These are phyloP conservation scores for Chlorella sp. DNA, from an alignment of 139 green algal genomes.

Conservation along the genomic window DNA sequence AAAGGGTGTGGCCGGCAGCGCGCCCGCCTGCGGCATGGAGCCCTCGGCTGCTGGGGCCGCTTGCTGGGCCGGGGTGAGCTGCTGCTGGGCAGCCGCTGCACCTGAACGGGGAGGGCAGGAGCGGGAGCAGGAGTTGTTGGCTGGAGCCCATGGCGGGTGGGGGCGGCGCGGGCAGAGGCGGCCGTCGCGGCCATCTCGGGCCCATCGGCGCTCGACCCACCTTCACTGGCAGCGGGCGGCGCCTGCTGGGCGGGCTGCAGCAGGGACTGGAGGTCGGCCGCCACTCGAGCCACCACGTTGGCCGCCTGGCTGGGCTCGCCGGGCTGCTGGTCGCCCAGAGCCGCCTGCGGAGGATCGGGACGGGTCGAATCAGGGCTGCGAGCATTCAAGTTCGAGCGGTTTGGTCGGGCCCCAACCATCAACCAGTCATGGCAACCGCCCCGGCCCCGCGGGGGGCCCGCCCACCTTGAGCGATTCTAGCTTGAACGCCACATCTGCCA, in stretches of 20 bases:
- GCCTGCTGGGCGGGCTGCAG: slow-evolving; percentile 18
- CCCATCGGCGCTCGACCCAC: neutral
- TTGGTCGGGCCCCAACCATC: neutral
- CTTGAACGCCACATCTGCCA: slow-evolving; percentile 12
- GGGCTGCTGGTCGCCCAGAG: neutral
- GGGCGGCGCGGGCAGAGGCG: neutral
- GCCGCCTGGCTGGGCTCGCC: neutral
- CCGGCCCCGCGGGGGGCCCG: neutral
- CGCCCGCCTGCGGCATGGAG: neutral
- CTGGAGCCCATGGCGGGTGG: neutral
- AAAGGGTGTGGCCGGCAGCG: slow-evolving; percentile 34
- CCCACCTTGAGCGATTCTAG: slow-evolving; percentile 23
- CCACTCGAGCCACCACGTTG: neutral
- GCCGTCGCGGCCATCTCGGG: neutral
- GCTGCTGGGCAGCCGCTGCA: no score
- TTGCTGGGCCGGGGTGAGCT: no score
- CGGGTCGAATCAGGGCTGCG: neutral
- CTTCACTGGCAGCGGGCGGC: neutral
- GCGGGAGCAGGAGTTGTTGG: neutral
- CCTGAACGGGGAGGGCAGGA: neutral
- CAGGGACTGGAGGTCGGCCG: slow-evolving; percentile 3
- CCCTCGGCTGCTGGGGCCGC: no score
- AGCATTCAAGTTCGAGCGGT: slow-evolving; percentile 5
- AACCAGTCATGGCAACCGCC: neutral
- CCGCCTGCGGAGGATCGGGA: neutral